Conservation (phyloP, 352 stramenopile genomes). For the Pythium inflatum region DNA sequence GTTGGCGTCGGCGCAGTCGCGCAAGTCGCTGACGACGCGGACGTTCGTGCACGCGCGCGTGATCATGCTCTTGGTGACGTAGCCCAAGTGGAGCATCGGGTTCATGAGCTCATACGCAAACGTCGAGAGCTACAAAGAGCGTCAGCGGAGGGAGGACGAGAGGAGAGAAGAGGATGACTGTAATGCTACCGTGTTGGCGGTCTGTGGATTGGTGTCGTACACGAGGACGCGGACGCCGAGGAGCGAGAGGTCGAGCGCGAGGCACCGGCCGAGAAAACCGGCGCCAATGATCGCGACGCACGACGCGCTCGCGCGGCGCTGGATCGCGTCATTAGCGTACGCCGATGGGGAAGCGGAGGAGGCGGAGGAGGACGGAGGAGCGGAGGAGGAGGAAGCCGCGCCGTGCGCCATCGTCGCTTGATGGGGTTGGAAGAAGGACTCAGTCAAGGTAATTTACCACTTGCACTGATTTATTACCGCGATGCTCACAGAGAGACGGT, state of each 20-base stretch:
- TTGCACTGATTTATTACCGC: not conserved
- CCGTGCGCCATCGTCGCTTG: not conserved
- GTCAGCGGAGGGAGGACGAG: not conserved
- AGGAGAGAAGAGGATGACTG: not conserved
- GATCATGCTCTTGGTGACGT: conserved; percentile 79
- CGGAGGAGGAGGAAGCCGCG: conserved; percentile 1
- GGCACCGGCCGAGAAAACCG: conserved; percentile 69
- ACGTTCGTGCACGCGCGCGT: conserved; percentile 61
- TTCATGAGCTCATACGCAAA: conserved; percentile 71
- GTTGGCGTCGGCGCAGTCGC: conserved; percentile 47
- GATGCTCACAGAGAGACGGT: not conserved
- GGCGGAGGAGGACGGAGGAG: conserved; percentile 1
- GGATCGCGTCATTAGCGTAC: conserved; percentile 27
- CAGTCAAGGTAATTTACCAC: too few species aligned
- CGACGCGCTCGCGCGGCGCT: conserved; percentile 14
- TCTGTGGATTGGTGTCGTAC: conserved; percentile 60
- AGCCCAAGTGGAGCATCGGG: conserved; percentile 71
- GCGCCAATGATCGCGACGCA: conserved; percentile 64
- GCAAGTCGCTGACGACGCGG: conserved; percentile 47
- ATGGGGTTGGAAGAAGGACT: too few species aligned
- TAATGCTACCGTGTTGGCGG: conserved; percentile 32
- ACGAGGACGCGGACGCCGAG: conserved; percentile 61
- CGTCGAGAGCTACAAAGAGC: conserved; percentile 43
- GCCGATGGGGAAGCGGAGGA: conserved; percentile 17
- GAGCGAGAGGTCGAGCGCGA: conserved; percentile 71